Base-by-base conservation (phyloP, 2,329 filamentous ascomycete species). In the Fusarium brevicatenulatum region DNA sequence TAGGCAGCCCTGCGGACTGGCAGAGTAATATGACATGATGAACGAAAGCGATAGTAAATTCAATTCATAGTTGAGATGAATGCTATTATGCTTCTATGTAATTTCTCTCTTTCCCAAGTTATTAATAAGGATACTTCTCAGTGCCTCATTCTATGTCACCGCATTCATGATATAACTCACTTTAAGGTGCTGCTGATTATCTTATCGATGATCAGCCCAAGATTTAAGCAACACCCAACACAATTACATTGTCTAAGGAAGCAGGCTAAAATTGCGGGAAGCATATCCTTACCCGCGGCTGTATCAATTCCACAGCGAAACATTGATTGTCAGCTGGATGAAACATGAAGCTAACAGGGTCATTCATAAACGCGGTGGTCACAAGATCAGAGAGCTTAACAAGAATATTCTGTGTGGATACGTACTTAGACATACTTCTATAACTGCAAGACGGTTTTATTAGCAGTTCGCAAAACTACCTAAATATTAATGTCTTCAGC, bases 261-360 rank as follows among this genome's bases (percentile, higher is more conserved):
- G 23, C 43, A 37, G 16, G 44, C 36, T 46, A 39, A 32, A 21
- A 19, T 32, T 23, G 21, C 25, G 39, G 15, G 42, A 63, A 43
- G 39, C 42, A 28, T 32, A 46, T 58, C n/a, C 46, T 32, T 32
- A 25, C 25, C 55, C 55, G 47, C 39, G 43, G 28, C 46, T 67
- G 39, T 43, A 42, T 49, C 23, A 49, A 37, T 63, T 34, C 28
- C 40, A 50, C 54, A 34, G 44, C 55, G 55, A 68, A 68, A 40
- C 46, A 63, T 68, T 25, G 42, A 49, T 25, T 63, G 55, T 44
- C 64, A 62, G 56, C 42, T 68, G 66, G 42, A 42, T 68, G 64
- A 63, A 68, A 68, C 66, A 55, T 55, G 49, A 42, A 43, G 28
- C 32, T 49, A 49, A 28, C 42, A 68, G 25, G 42, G 57, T 50